phyloP scores from a whole-genome alignment of 768 basidiomycete species.

The Myochromella boudieri region DNA sequence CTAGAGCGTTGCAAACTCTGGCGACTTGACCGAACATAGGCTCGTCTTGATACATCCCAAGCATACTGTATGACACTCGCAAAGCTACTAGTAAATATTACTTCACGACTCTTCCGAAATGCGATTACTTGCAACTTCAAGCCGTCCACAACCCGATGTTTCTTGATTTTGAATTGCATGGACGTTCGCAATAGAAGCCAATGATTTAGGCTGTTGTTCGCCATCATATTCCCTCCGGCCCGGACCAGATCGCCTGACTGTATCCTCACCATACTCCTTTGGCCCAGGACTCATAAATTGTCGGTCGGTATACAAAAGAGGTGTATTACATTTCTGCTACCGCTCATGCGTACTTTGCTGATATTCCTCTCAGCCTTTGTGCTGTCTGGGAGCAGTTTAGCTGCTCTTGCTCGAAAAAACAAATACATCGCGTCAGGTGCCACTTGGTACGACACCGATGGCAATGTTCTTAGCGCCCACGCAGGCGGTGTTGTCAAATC shows the following conservation, averaged over 20 bases:
- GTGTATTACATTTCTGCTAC: neutral
- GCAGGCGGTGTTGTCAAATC: conserved; percentile 25
- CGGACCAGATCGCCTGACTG: conserved; percentile 1
- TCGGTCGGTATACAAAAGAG: neutral
- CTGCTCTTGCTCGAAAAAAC: conserved; percentile 16
- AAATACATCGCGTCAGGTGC: conserved; percentile 27
- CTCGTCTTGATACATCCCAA: too few relatives aligned
- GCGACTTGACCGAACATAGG: too few relatives aligned
- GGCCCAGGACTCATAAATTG: neutral
- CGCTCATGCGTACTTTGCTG: neutral
- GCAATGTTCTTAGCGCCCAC: conserved; percentile 24
- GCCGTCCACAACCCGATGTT: too few relatives aligned
- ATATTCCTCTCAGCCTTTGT: neutral
- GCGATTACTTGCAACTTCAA: too few relatives aligned
- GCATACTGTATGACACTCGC: too few relatives aligned
- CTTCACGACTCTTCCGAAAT: too few relatives aligned
- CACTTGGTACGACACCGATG: conserved; percentile 28
- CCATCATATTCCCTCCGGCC: neutral
- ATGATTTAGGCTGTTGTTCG: neutral
- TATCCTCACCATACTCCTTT: neutral
- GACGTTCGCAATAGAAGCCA: too few relatives aligned
- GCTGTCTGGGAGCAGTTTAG: neutral
- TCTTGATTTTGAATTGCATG: too few relatives aligned
- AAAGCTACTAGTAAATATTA: too few relatives aligned
- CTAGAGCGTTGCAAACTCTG: too few relatives aligned